A percentile compares a stretch with the other conserved stretches of the same genome.
phyloP scores from a whole-genome alignment of 2,329 filamentous ascomycete species.

The Curvularia sp. region DNA sequence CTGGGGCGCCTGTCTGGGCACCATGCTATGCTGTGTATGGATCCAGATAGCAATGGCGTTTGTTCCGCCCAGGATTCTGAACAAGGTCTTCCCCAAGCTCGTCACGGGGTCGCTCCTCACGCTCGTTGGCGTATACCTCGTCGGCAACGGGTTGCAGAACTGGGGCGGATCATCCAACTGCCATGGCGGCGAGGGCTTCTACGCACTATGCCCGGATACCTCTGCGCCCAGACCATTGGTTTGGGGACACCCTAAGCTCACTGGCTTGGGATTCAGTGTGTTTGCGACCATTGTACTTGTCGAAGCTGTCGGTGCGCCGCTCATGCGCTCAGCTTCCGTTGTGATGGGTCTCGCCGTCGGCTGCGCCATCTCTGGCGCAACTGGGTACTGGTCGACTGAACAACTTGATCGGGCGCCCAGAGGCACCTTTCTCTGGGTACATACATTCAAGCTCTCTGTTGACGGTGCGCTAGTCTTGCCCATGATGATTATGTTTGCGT shows the following conservation, averaged over 20 bases:
- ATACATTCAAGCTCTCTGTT: conserved; percentile 40
- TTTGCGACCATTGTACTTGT: conserved; percentile 40
- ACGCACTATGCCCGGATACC: conserved; percentile 34
- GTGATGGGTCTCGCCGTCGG: conserved; percentile 39
- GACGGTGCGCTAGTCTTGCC: conserved; percentile 38
- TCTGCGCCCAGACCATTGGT: conserved; percentile 31
- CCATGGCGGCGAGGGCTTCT: conserved; percentile 37
- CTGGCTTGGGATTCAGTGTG: conserved; percentile 40
- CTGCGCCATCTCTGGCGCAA: conserved; percentile 38
- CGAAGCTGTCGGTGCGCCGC: conserved; percentile 36
- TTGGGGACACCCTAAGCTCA: conserved; percentile 45
- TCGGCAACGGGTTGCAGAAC: conserved; percentile 40
- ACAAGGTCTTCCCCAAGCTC: conserved; percentile 37
- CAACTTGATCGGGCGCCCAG: conserved; percentile 30
- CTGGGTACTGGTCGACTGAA: conserved; percentile 37
- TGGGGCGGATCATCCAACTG: conserved; percentile 42
- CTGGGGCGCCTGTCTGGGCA: conserved; percentile 39
- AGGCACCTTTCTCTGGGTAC: conserved; percentile 38
- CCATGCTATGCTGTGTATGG: conserved; percentile 56
- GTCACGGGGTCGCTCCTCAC: conserved; percentile 36
- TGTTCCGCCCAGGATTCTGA: conserved; percentile 35
- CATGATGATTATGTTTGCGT: conserved; percentile 42
- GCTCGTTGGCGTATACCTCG: conserved; percentile 37
- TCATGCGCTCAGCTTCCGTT: conserved; percentile 41
- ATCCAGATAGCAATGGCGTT: conserved; percentile 36